A percentile compares a stretch with the other conserved stretches of the same genome.
Evolutionary conservation across 768 basidiomycete species (phyloP).

Genomic region (Phlegmacium glaucopus): DNA sequence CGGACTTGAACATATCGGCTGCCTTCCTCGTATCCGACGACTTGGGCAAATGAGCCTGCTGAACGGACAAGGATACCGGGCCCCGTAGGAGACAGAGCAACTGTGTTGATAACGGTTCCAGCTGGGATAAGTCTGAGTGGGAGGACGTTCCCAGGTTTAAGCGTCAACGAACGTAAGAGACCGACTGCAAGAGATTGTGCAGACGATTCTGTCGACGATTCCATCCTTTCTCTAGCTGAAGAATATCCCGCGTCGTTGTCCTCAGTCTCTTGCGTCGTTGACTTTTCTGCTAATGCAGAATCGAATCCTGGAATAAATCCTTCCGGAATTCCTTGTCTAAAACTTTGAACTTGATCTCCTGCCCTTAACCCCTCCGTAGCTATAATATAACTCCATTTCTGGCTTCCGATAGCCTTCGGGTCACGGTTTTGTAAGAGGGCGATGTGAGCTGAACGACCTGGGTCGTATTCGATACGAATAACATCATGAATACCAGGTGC

Average conservation of each 20-base stretch:
- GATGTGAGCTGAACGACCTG: conserved; percentile 90
- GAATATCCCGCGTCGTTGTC: conserved; percentile 13
- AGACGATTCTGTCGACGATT: conserved; percentile 30
- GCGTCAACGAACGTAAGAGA: conserved; percentile 75
- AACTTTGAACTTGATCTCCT: conserved; percentile 86
- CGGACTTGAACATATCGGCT: conserved; percentile 79
- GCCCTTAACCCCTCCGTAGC: conserved; percentile 88
- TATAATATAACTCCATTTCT: conserved; percentile 86
- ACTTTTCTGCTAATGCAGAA: conserved; percentile 7
- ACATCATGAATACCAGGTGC: conserved; percentile 84
- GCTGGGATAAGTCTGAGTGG: conserved; percentile 88
- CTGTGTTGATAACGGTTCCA: conserved; percentile 86
- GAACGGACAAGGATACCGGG: conserved; percentile 83
- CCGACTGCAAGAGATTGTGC: conserved; percentile 74
- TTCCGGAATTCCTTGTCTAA: conserved; percentile 75
- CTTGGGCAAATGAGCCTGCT: conserved; percentile 82
- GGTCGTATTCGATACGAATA: conserved; percentile 95
- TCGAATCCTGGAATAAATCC: conserved; percentile 63
- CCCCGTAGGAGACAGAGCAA: conserved; percentile 73
- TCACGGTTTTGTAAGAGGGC: conserved; percentile 76
- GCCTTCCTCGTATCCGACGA: conserved; percentile 72
- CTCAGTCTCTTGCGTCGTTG: conserved; percentile 8
- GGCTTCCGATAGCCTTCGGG: conserved; percentile 44
- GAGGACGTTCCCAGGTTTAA: conserved; percentile 92
- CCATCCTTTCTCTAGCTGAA: conserved; percentile 3